Base-by-base conservation (phyloP, 31 red algal genomes). In the Asparagopsis taxiformis region DNA sequence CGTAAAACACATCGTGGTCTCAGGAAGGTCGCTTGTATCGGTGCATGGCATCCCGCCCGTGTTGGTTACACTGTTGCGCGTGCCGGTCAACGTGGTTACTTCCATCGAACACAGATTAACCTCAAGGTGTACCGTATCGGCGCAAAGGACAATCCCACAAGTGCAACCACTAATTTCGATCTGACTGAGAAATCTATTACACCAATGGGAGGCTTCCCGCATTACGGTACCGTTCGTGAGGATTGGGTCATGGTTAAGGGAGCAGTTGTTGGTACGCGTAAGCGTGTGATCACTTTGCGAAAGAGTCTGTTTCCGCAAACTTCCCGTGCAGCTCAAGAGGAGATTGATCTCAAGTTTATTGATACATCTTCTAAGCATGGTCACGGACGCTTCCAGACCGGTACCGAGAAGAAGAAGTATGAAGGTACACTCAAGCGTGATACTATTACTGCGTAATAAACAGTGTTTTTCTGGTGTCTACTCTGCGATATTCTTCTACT, bases 1-100 rank as follows among this genome's bases (percentile, higher is more conserved):
- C 78, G 95, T 36, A 98, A 98, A 75, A 98, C 95, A 26, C 95
- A 98, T 85, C 95, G 95, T 65, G 95, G 95, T 34, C 82, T 98
- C 17, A 79, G 95, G 19, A 94, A 94, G 68, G 95, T 98, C 30
- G 95, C 95, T 55, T 98, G 95, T 75, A 98, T 98, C 52, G 95
- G 95, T 52, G 95, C 95, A 6, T 98, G 95, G 95, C 95, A 98
- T 82, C 95, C 95, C 1, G 95, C 95, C 1, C 75, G 95, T 36
- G 91, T 98, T 31, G 74, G 74, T n/a, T 98, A 80, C 58, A 91
- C 84, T 20, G 91, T 94, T 41, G 91, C 95, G 32, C 85, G 95
- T 65, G 95, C 95, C 3, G 95, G 95, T 43, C 95, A 98, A 70
- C 92, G 75, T 70, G 95, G 95, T 35, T 98, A 98, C 56, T 92